Base-by-base conservation (phyloP, 2,329 filamentous ascomycete genomes). In the Sphaerulina musiva region DNA sequence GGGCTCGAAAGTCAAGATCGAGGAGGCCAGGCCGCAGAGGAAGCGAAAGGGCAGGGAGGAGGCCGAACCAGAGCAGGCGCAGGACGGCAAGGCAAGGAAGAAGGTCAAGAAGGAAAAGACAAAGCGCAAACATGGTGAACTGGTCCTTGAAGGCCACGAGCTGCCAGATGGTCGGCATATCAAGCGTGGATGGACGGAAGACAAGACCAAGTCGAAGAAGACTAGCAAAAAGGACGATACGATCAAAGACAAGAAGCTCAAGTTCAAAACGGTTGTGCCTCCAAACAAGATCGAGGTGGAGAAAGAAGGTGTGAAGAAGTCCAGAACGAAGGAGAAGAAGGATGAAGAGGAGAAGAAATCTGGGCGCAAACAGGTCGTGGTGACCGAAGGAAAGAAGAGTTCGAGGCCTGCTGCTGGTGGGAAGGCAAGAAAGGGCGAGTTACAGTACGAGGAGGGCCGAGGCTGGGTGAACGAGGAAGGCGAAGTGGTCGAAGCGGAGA, bases 381-480 rank as follows among this genome's bases (percentile, higher is more conserved):
- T 97, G 2, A 91, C 97, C 70, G 93, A 98, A 68, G 97, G 96
- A 67, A 82, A 86, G 63, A 90, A 89, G 68, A 90, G 86, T 6
- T 83, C 82, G 38, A 92, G 89, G 68, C 75, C 77, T 5, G 48
- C 74, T 41, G 71, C 74, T 4, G 69, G 72, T 1, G 70, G 69
- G 8, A 76, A 77, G 20, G 52, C 45, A 69, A 40, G 42, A 45
- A 75, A n/a, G 76, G 78, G 39, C 70, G 51, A 47, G 11, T 39
- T 77, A 2, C 83, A 85, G 53, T 96, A 85, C 68, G 80, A 93
- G 40, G 86, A 95, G 51, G 90, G 86, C 20, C 85, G 87, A 65
- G 92, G 92, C 1, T 97, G 93, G 92, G 80, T 95, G 0, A 86
- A 95, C 63, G 81, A 83, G 57, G 76, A 85, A 12, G 91, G 91